Conservation (phyloP, 352 stramenopile genomes). For the Halophytophthora batemanensis region DNA sequence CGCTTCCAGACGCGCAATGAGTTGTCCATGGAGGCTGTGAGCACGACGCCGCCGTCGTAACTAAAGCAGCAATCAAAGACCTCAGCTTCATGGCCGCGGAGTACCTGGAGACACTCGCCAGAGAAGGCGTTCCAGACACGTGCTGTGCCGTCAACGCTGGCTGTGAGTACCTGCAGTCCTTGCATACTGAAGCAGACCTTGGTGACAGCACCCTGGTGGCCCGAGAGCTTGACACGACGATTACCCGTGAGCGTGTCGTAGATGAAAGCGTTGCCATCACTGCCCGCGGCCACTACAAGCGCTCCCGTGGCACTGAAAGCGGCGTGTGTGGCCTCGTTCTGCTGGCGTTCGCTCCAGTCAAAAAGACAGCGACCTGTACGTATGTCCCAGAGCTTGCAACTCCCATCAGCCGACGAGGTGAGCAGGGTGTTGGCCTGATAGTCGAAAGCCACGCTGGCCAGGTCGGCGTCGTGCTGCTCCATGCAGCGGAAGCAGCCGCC, state of each 20-base stretch:
- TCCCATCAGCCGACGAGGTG: slow-evolving; percentile 51
- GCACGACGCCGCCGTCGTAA: slow-evolving; percentile 47
- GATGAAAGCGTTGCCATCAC: slow-evolving; percentile 52
- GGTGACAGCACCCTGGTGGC: slow-evolving; percentile 47
- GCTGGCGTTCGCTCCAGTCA: slow-evolving; percentile 44
- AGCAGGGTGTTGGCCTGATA: slow-evolving; percentile 50
- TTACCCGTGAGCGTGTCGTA: slow-evolving; percentile 76
- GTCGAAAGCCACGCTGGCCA: slow-evolving; percentile 65
- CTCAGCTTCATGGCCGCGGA: slow-evolving; percentile 64
- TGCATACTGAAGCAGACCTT: slow-evolving; percentile 68
- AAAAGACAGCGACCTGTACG: slow-evolving; percentile 63
- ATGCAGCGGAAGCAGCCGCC: slow-evolving; percentile 71
- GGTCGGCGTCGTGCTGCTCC: slow-evolving; percentile 49
- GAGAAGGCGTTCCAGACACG: slow-evolving; percentile 72
- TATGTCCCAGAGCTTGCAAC: slow-evolving; percentile 73
- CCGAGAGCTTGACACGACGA: slow-evolving; percentile 33
- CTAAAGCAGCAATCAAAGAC: slow-evolving; percentile 58
- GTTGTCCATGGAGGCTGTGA: slow-evolving; percentile 67
- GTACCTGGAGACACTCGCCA: slow-evolving; percentile 56
- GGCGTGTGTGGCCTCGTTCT: slow-evolving; percentile 47
- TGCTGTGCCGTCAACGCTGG: slow-evolving; percentile 50
- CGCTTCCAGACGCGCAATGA: slow-evolving; percentile 59
- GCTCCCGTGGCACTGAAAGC: slow-evolving; percentile 69
- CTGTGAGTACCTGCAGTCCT: slow-evolving; percentile 53
- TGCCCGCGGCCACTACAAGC: slow-evolving; percentile 48